A percentile compares a stretch with the other conserved stretches of the same genome.
These are phyloP conservation scores for Brassica cretica DNA, from an alignment of 345 rosid genomes.

Conservation along the genomic window DNA sequence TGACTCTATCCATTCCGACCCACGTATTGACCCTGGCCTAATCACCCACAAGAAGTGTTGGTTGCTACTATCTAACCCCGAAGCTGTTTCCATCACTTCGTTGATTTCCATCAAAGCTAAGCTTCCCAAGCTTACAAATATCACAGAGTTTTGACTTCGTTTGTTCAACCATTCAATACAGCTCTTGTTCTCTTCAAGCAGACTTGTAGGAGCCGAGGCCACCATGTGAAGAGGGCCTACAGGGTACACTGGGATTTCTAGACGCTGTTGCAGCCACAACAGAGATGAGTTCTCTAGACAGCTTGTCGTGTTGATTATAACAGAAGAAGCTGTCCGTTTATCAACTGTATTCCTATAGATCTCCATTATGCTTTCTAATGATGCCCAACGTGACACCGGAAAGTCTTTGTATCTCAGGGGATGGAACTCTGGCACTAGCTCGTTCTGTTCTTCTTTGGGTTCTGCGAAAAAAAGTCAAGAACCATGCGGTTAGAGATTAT, in stretches of 20 bases:
- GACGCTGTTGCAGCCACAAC: not conserved
- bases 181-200: conserved; percentile 33
- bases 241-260: conserved; percentile 20
- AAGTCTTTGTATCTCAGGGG: conserved; percentile 34
- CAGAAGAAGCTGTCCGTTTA: conserved; percentile 22
- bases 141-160: conserved; percentile 39
- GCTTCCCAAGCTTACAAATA: conserved; percentile 62
- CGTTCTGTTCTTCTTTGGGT: not conserved
- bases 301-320: conserved; percentile 34
- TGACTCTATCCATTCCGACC: conserved; percentile 25
- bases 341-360: conserved; percentile 10
- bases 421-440: conserved; percentile 25
- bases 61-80: conserved; percentile 24
- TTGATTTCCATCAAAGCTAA: conserved; percentile 27
- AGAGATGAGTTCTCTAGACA: conserved; percentile 34
- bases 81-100: conserved; percentile 29
- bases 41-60: conserved; percentile 38
- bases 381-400: conserved; percentile 4
- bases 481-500: not conserved
- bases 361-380: conserved; percentile 11
- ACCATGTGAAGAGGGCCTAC: conserved; percentile 40
- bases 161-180: conserved; percentile 55
- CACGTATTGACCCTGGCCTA: conserved; percentile 24
- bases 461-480: conserved; percentile 1
- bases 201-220: conserved; percentile 25